phyloP scores from a whole-genome alignment of 225 moss, liverwort and hornwort species.

The Lunularia cruciata region DNA sequence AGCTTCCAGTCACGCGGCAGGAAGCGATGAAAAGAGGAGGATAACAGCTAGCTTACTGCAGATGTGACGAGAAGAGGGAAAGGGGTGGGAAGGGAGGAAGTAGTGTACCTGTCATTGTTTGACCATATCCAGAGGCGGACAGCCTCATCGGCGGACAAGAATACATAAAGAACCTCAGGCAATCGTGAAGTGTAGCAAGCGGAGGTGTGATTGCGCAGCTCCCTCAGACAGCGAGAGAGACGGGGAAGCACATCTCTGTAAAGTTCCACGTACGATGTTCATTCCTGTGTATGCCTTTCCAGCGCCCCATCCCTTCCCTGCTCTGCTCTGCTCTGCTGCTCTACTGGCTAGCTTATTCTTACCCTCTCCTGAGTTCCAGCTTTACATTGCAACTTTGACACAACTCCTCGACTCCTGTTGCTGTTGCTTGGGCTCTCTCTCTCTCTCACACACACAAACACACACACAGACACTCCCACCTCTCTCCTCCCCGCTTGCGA shows the following conservation, averaged over 20 bases:
- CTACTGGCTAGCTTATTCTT: not conserved
- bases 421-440: not conserved
- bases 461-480: not conserved
- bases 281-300: slow-evolving; percentile 23
- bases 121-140: slow-evolving; percentile 42
- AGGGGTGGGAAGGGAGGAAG: not conserved
- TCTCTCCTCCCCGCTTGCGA: not conserved
- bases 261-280: slow-evolving; percentile 39
- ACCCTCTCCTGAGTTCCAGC: not conserved
- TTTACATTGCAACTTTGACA: slow-evolving; percentile 25
- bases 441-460: too few relatives aligned
- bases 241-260: slow-evolving; percentile 21
- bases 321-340: too few relatives aligned
- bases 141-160: slow-evolving; percentile 44
- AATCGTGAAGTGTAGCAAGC: slow-evolving; percentile 5
- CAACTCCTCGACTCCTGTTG: not conserved
- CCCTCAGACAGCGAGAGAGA: slow-evolving; percentile 18
- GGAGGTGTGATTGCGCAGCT: not conserved
- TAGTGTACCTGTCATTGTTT: slow-evolving; percentile 40
- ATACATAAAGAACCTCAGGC: slow-evolving; percentile 32
- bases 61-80: too few relatives aligned
- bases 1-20: not conserved
- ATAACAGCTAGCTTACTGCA: too few relatives aligned
- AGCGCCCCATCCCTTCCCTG: slow-evolving; percentile 40
- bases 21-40: not conserved